These are phyloP conservation scores for Plasmodium yoelii DNA, from an alignment of 169 alveolate species.

Conservation along the genomic window DNA sequence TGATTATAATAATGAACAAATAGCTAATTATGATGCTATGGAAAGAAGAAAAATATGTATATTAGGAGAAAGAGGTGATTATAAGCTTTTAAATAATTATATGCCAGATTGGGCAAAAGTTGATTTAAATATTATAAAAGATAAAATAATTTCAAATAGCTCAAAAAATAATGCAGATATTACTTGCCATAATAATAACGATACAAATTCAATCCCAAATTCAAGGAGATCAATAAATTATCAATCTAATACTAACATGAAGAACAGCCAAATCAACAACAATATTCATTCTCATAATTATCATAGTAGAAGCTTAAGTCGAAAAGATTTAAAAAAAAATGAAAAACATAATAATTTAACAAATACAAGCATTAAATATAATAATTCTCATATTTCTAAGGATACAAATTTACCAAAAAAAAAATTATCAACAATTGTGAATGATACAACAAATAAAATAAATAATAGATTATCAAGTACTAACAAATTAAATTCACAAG, in stretches of 20 bases:
- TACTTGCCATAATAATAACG: conserved; percentile 6
- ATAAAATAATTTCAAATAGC: conserved; percentile 57
- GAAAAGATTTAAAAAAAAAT: not conserved
- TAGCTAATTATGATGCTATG: conserved; percentile 84
- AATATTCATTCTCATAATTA: not conserved
- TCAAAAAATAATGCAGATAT: conserved; percentile 26
- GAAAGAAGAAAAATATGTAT: conserved; percentile 84
- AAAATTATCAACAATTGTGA: not conserved
- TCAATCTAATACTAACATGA: conserved; percentile 2
- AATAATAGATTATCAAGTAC: conserved; percentile 23
- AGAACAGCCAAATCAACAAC: not conserved
- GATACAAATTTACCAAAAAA: not conserved
- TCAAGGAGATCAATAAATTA: conserved; percentile 15
- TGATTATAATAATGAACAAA: conserved; percentile 83
- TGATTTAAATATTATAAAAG: conserved; percentile 73
- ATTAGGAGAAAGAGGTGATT: conserved; percentile 77
- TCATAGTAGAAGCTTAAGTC: conserved; percentile 1
- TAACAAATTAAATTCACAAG: conserved; percentile 24
- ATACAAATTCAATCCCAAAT: not conserved
- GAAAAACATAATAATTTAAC: not conserved
- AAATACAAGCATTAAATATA: not conserved
- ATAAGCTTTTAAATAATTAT: conserved; percentile 51
- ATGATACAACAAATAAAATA: not conserved
- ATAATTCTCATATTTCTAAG: not conserved
- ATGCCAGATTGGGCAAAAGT: conserved; percentile 77